Conservation (phyloP, 2,329 filamentous ascomycete genomes). For the Fusarium tricinctum region DNA sequence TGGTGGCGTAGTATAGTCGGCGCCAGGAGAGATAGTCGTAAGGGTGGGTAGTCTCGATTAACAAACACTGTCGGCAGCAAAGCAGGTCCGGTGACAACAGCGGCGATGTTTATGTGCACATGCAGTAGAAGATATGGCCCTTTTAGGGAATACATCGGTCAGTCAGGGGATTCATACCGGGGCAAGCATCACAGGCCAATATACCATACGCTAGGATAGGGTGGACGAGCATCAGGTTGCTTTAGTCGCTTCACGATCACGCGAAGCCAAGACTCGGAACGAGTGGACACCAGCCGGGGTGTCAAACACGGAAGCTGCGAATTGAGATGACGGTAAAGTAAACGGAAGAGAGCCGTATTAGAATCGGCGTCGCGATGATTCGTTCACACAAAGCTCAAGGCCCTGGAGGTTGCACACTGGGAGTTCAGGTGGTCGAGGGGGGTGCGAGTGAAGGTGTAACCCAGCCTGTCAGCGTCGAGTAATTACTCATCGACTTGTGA, state of each 20-base stretch:
- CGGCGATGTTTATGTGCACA: conserved; percentile 28
- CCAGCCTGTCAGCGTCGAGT: conserved; percentile 53
- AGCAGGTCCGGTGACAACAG: conserved; percentile 19
- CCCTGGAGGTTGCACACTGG: conserved; percentile 38
- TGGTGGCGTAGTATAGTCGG: conserved; percentile 13
- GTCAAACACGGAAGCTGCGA: conserved; percentile 40
- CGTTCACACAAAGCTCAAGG: conserved; percentile 34
- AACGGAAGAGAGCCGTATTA: conserved; percentile 41
- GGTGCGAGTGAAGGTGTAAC: conserved; percentile 42
- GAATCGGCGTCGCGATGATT: conserved; percentile 47
- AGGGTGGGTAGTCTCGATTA: conserved; percentile 28
- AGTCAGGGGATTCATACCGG: conserved; percentile 45
- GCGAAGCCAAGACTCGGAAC: conserved; percentile 42
- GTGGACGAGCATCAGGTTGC: conserved; percentile 50
- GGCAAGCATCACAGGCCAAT: conserved; percentile 40
- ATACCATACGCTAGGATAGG: conserved; percentile 47
- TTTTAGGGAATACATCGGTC: conserved; percentile 46
- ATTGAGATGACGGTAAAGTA: conserved; percentile 44
- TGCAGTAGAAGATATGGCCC: conserved; percentile 42
- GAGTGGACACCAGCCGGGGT: conserved; percentile 36
- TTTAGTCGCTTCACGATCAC: conserved; percentile 43
- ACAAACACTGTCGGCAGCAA: conserved; percentile 27
- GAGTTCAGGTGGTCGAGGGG: conserved; percentile 42
- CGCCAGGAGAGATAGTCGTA: conserved; percentile 12
- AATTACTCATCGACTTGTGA: conserved; percentile 55